Conservation (phyloP, 2,329 filamentous ascomycete species). For the Microcyclosporella mali region DNA sequence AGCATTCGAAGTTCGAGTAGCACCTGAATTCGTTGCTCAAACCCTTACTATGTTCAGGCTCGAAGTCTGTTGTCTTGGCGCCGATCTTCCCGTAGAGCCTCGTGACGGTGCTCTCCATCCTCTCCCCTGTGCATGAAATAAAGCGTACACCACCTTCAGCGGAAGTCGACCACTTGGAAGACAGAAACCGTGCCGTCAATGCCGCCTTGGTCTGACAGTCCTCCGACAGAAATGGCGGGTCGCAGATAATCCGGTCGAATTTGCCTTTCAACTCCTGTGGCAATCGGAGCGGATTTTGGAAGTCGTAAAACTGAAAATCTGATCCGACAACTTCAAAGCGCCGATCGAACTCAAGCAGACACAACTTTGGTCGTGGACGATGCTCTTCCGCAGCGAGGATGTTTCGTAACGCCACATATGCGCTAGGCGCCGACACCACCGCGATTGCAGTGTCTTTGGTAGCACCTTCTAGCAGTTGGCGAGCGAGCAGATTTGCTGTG, state of each 20-base stretch:
- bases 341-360: constrained; percentile 67
- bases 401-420: constrained; percentile 71
- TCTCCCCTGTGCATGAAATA: constrained; percentile 70
- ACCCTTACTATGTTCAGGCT: constrained; percentile 62
- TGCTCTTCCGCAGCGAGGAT: constrained; percentile 32
- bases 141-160: constrained; percentile 34
- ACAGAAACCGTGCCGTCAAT: constrained; percentile 67
- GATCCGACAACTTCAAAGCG: constrained; percentile 69
- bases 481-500: constrained; percentile 59
- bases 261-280: constrained; percentile 53
- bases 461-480: constrained; percentile 58
- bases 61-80: constrained; percentile 59
- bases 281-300: constrained; percentile 59
- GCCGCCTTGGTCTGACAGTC: constrained; percentile 79
- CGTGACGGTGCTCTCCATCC: constrained; percentile 59
- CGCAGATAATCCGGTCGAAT: constrained; percentile 65
- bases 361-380: constrained; percentile 50
- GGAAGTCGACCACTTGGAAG: constrained; percentile 41
- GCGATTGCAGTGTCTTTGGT: constrained; percentile 53
- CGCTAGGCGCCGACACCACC: constrained; percentile 68
- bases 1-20: constrained; percentile 70
- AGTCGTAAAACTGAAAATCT: constrained; percentile 73
- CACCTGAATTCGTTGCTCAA: constrained; percentile 76
- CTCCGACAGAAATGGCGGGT: constrained; percentile 73
- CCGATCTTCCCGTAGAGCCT: constrained; percentile 63